phyloP scores from a whole-genome alignment of 345 rosid species.

The Erysimum cheiranthoides region DNA sequence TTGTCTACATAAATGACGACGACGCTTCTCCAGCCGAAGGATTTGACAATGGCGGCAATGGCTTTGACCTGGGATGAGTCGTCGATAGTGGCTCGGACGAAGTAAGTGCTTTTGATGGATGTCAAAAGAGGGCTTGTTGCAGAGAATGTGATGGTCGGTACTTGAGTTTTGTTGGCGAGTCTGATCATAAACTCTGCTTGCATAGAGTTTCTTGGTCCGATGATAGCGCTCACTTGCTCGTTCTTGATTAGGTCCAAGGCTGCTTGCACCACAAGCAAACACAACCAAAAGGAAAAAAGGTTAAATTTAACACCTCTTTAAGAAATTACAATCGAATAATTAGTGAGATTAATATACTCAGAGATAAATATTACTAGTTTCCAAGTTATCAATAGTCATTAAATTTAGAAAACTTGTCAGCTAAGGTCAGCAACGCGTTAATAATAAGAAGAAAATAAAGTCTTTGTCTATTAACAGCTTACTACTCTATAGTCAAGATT shows the following conservation, averaged over 20 bases:
- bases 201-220: conserved; percentile 58
- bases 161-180: conserved; percentile 46
- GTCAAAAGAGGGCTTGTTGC: conserved; percentile 50
- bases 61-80: conserved; percentile 56
- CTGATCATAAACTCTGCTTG: conserved; percentile 49
- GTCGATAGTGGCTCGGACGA: conserved; percentile 47
- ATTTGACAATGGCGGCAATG: conserved; percentile 45
- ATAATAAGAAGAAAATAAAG: neutral
- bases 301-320: neutral
- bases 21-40: conserved; percentile 52
- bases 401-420: too few species aligned
- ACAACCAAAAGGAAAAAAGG: neutral
- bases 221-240: conserved; percentile 56
- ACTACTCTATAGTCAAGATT: neutral
- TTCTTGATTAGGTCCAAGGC: conserved; percentile 55
- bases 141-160: conserved; percentile 60
- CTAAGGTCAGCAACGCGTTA: too few species aligned
- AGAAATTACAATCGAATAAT: too few species aligned
- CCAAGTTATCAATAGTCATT: too few species aligned
- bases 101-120: conserved; percentile 40
- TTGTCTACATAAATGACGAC: conserved; percentile 51
- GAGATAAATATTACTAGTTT: too few species aligned
- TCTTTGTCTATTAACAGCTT: neutral
- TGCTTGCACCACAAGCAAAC: conserved; percentile 42
- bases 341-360: too few species aligned